Base-by-base conservation (phyloP, 768 basidiomycete genomes). In the Boletus tylopilopsis region DNA sequence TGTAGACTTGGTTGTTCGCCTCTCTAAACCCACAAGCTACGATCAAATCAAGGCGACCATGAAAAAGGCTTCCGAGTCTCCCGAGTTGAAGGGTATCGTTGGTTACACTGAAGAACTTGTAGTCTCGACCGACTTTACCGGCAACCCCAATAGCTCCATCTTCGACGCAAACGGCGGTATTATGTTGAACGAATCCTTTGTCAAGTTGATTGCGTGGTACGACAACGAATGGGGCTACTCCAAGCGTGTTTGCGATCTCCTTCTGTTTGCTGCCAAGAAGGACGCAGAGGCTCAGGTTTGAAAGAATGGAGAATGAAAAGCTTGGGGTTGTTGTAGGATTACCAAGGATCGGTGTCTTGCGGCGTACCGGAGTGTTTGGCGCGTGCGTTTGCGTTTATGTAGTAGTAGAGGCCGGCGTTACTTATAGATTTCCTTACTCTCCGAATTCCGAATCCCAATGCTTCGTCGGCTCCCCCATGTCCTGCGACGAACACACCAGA, bases 221-320 rank as follows among this genome's bases (percentile, higher is more conserved):
- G 89, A 91, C 73, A 93, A 92, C 72, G 89, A 93, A 73, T 91
- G 85, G 86, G 87, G 92, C 18, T 97, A 96, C 84, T 94, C 92
- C 39, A 82, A 75, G 69, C 86, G 94, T 67, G 94, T 95, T 46
- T 84, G 85, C 73, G 95, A 98, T 69, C 80, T 98, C 48, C 73
- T 98, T 68, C 74, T 82, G 56, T 91, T 70, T 73, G 85, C 82
- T 54, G 90, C 94, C 54, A 77, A 79, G 74, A 79, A 81, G 71
- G 94, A 96, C 57, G 67, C 64, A 11, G 58, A 60, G 32, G 63
- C 58, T 22, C 49, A 54, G 37, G 46, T 50, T 55, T 66, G 49
- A 57, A 29, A 9, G 16, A 12, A 37, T 37, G 22, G 7, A 10
- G 27, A 12, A 15, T 34, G 40, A 21, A 23, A 43, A 47, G 48